Base-by-base conservation (phyloP, 1,139 yeast species). In the Petasospora rhodanensis region DNA sequence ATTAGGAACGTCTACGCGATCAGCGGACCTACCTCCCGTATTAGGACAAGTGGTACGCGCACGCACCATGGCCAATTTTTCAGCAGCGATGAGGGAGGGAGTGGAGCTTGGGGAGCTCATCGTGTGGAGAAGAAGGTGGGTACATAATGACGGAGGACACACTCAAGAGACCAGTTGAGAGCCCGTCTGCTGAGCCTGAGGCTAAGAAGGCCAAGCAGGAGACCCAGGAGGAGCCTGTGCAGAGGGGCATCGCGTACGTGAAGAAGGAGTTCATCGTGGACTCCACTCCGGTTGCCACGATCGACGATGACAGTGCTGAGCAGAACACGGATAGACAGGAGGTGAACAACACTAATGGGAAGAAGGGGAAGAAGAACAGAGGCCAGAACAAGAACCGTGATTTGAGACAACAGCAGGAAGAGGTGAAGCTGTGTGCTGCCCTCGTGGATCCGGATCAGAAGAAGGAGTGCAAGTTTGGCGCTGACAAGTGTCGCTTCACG, bases 311-410 rank as follows among this genome's bases (percentile, higher is more conserved):
- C 21, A 50, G 47, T 6, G 54, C 55, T 36, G 58, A 66, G 34
- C 59, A 64, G 38, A 35, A 59, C 10, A 55, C 51, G 28, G 60
- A 55, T 29, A 54, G 66, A 33, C 47, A 41, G 17, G 54, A 46
- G 26, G 47, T 47, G 10, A 73, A 65, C 40, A 68, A 64, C 31
- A 72, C 52, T 7, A 74, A 71, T 8, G 75, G 63, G 24, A 66
- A 66, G 45, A 71, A 70, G 39, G 59, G 64, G 28, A 70, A 73
- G 56, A 71, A 73, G 59, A 58, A 62, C 38, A 67, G 89, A 32
- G 98, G 98, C 1, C 97, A 91, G 61, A 91, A 91, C 60, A 89
- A 91, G 58, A 76, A 77, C 45, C 70, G 98, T 49, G 91, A 84
- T 46, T 68, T 87, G 47, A 73, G 70, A 38, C 96, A 86, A 57